Evolutionary conservation across 257 asterid species (phyloP).

Genomic region (Oldenlandia corymbosa): DNA sequence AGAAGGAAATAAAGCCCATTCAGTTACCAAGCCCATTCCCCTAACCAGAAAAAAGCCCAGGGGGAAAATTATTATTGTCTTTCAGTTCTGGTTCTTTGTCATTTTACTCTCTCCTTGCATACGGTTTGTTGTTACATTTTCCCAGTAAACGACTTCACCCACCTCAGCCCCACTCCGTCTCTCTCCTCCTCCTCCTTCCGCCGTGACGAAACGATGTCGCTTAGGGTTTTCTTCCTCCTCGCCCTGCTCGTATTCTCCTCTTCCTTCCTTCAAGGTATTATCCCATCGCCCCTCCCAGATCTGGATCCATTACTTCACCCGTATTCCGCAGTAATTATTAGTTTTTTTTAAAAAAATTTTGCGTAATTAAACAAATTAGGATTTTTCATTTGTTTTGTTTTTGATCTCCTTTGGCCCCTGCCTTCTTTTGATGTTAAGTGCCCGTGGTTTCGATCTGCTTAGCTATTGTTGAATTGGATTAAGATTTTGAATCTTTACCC

Average conservation of each 20-base stretch:
- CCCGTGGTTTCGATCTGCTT: neutral
- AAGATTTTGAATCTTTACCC: neutral
- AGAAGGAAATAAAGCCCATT: too few relatives aligned
- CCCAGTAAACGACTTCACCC: neutral
- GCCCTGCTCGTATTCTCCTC: slow-evolving; percentile 65
- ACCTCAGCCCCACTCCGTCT: neutral
- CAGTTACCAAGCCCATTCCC: too few relatives aligned
- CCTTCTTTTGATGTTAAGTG: neutral
- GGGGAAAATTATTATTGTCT: too few relatives aligned
- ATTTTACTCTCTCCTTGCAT: neutral
- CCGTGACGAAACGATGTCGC: slow-evolving; percentile 16
- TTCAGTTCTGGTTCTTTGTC: too few relatives aligned
- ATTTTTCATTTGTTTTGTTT: neutral
- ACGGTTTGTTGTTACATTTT: too few relatives aligned
- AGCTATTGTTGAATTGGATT: neutral
- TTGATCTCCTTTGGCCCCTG: neutral
- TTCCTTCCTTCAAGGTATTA: slow-evolving; percentile 66
- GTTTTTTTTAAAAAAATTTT: neutral
- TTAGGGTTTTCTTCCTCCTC: slow-evolving; percentile 63
- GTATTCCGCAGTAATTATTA: neutral
- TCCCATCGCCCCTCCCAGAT: slow-evolving; percentile 5
- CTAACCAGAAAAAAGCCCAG: too few relatives aligned
- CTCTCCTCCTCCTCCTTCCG: neutral
- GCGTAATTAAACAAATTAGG: neutral
- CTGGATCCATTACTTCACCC: slow-evolving; percentile 2